A percentile compares a stretch with the other conserved stretches of the same genome.
Conservation (phyloP, 2,329 filamentous ascomycete genomes). For the Colletotrichum zoysiae region DNA sequence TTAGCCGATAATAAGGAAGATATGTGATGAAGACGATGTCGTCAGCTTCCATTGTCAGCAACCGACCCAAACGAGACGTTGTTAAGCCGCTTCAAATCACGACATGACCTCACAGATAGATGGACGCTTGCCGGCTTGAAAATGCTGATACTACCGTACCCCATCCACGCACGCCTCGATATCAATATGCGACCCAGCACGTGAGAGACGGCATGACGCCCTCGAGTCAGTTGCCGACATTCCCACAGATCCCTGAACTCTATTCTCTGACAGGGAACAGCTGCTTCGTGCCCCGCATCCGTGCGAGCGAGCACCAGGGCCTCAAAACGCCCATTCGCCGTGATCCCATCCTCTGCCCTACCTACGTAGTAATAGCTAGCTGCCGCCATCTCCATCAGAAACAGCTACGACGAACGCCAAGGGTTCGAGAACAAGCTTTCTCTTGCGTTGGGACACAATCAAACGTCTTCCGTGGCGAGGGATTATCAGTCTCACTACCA, state of each 20-base stretch:
- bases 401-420: background rate
- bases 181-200: background rate
- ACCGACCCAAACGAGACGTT: background rate
- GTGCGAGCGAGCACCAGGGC: background rate
- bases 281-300: slow-evolving; percentile 26
- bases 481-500: background rate
- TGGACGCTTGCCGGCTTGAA: background rate
- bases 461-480: background rate
- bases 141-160: background rate
- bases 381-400: background rate
- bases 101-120: background rate
- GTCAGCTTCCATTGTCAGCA: background rate
- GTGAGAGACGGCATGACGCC: background rate
- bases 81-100: background rate
- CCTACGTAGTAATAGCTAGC: too few species aligned
- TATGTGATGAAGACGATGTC: background rate
- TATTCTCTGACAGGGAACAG: slow-evolving; percentile 19
- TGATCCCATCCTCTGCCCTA: background rate
- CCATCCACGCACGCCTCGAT: background rate
- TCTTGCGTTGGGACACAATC: background rate
- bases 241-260: slow-evolving; percentile 5
- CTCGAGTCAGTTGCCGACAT: slow-evolving; percentile 14
- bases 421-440: slow-evolving; percentile 10
- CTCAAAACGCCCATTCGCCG: slow-evolving; percentile 3
- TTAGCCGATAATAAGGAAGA: background rate